Base-by-base conservation (phyloP, 192 early-diverging fungal species). In the Coemansia sp. region DNA sequence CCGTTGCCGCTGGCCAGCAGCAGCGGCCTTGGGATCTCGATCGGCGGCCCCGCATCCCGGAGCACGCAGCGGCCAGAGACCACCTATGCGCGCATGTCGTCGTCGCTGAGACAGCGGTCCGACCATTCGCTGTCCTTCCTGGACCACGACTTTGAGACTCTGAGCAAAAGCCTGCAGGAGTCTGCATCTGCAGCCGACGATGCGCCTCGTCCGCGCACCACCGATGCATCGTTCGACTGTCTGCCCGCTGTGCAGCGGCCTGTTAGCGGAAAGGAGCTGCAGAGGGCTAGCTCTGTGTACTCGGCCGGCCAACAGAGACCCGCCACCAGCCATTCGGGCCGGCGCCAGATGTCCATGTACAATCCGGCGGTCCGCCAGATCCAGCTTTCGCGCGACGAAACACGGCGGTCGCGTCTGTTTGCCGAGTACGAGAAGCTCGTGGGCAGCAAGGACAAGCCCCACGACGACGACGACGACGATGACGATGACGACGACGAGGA, bases 381-480 rank as follows among this genome's bases (percentile, higher is more conserved):
- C 28, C 71, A 66, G 35, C 68, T 79, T 11, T 79, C 76, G 54
- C 76, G 76, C 18, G 76, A 79, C 61, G 76, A 79, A 32, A 28
- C 67, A 24, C 71, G 71, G 23, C 55, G 76, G 2, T 70, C 70
- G 34, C 70, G 71, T 19, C 58, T 79, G 32, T 79, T 79, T 64
- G 71, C 71, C 8, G 76, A 79, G 34, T 79, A 79, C 58, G 71
- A 79, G 64, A 65, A 64, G 27, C 71, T 79, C 54, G 58, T 79
- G 3, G 71, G 57, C 23, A 35, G 23, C 48, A 69, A 68, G 58
- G 64, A 25, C 19, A 27, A 51, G 49, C 13, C 51, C 0, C 51
- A 65, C 8, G 58, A 64, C 11, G 67, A 67, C 16, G 71, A 69
- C 0, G 67, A 55, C 19, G 53, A 45, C 23, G 58, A 71, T 11